Evolutionary conservation across 2,329 filamentous ascomycete genomes (phyloP).

Genomic region (Cylindrodendrum hubeiense): DNA sequence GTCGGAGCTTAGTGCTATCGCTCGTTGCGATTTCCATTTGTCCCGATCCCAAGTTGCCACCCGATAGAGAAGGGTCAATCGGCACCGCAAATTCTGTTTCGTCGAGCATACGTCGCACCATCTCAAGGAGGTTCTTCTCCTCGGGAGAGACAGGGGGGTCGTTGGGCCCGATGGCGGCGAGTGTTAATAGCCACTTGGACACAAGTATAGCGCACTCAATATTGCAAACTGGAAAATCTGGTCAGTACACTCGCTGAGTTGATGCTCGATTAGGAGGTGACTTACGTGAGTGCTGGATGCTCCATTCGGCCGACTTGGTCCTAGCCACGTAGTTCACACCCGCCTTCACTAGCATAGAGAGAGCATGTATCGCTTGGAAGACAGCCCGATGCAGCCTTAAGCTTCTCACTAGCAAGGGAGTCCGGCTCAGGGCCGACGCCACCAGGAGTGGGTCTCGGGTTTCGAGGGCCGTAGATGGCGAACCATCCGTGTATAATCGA

Average conservation of each 20-base stretch:
- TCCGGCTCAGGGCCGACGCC: constrained; percentile 69
- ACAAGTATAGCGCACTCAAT: constrained; percentile 72
- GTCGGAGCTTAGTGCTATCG: constrained; percentile 65
- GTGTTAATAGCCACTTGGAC: constrained; percentile 71
- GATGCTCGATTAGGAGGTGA: constrained; percentile 21
- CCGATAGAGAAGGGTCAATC: constrained; percentile 67
- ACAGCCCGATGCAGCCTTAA: constrained; percentile 72
- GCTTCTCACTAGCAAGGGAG: constrained; percentile 69
- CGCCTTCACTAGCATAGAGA: constrained; percentile 75
- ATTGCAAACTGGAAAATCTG: constrained; percentile 61
- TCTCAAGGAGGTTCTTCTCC: constrained; percentile 67
- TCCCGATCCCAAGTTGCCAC: constrained; percentile 50
- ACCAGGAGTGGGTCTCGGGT: constrained; percentile 73
- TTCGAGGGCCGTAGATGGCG: constrained; percentile 72
- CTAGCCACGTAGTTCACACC: constrained; percentile 73
- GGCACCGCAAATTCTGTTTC: constrained; percentile 74
- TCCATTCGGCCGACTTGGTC: constrained; percentile 72
- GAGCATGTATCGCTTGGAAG: constrained; percentile 75
- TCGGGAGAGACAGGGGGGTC: constrained; percentile 64
- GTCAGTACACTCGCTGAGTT: constrained; percentile 32
- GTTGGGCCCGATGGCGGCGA: constrained; percentile 63
- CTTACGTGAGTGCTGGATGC: constrained; percentile 72
- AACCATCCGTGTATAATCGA: constrained; percentile 74
- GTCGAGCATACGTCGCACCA: constrained; percentile 69
- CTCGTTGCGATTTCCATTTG: constrained; percentile 59